These are phyloP conservation scores for Thielaviopsis musarum DNA, from an alignment of 2,329 filamentous ascomycete genomes.

Conservation along the genomic window DNA sequence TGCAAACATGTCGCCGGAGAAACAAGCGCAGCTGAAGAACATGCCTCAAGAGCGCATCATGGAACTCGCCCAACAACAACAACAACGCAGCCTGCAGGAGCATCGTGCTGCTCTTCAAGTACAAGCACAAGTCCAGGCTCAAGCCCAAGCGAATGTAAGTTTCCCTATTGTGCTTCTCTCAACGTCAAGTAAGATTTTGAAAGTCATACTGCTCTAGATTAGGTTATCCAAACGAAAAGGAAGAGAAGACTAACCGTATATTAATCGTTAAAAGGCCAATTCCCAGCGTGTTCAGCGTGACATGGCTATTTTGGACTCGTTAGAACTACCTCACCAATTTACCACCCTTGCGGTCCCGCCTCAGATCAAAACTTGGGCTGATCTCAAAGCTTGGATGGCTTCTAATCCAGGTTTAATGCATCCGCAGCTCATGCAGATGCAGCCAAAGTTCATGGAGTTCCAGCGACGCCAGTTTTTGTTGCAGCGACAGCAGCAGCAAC, in stretches of 20 bases:
- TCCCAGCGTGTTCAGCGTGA: too few species aligned
- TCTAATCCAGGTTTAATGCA: conserved; percentile 20
- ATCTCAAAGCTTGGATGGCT: conserved; percentile 25
- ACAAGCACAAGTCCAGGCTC: neutral
- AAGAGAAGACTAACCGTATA: too few species aligned
- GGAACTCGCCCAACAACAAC: conserved; percentile 22
- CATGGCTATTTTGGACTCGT: conserved; percentile 22
- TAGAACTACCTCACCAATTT: conserved; percentile 28
- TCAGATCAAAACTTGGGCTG: conserved; percentile 32
- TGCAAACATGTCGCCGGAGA: conserved; percentile 28
- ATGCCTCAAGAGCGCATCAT: conserved; percentile 33
- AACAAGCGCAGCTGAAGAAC: conserved; percentile 25
- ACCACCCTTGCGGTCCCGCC: conserved; percentile 21
- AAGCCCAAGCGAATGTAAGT: conserved; percentile 3
- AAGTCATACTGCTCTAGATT: too few species aligned
- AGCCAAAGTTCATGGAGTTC: conserved; percentile 15
- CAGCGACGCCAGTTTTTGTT: conserved; percentile 8
- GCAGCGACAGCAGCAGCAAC: too few species aligned
- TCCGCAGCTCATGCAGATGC: conserved; percentile 8
- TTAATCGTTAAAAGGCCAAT: too few species aligned
- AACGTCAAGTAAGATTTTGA: too few species aligned
- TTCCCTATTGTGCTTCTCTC: too few species aligned
- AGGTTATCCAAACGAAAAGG: too few species aligned
- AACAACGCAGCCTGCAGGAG: conserved; percentile 8
- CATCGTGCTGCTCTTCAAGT: neutral